Conservation (phyloP, 1,139 yeast genomes). For the Nakaseomyces sp. region DNA sequence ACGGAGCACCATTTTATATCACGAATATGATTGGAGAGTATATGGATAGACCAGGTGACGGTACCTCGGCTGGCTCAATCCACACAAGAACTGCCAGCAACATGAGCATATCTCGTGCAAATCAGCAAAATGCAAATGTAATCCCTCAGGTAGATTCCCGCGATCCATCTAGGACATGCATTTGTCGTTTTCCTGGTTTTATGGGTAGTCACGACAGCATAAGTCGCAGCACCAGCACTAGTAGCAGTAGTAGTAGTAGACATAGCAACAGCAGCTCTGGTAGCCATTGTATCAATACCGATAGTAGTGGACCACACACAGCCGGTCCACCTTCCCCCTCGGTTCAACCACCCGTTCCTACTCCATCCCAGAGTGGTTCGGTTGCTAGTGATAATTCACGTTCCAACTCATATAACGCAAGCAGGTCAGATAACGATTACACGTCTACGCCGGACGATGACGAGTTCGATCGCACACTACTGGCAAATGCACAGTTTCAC, state of each 20-base stretch:
- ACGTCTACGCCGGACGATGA: constrained; percentile 3
- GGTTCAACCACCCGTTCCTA: neutral
- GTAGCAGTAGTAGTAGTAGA: neutral
- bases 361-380: neutral
- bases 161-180: neutral
- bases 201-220: neutral
- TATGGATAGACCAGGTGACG: neutral
- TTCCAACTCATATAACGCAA: constrained; percentile 2
- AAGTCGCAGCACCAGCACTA: neutral
- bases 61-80: neutral
- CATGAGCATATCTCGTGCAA: neutral
- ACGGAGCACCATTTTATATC: neutral
- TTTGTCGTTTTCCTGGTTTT: neutral
- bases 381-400: neutral
- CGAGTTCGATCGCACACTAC: constrained; percentile 2
- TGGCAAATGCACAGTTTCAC: neutral
- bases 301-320: neutral
- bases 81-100: neutral
- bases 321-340: constrained; percentile 1
- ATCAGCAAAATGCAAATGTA: neutral
- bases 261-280: neutral
- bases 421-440: constrained; percentile 3
- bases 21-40: constrained; percentile 1
- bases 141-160: neutral
- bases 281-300: neutral